phyloP scores from a whole-genome alignment of 495 filamentous ascomycete species.

The Neurospora cerealis region DNA sequence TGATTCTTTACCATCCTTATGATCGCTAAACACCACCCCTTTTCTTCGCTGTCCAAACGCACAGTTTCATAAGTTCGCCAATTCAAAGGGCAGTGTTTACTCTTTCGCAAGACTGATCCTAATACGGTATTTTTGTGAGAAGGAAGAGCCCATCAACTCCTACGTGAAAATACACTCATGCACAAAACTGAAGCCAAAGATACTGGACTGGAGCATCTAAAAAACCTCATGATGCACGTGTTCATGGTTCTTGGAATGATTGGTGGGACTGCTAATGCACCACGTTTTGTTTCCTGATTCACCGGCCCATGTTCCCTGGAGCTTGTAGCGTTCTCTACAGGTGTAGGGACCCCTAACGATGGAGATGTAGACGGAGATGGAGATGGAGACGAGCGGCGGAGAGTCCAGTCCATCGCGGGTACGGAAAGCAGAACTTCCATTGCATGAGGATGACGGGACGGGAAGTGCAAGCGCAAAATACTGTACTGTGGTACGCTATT shows the following conservation, averaged over 20 bases:
- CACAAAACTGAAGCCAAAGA: not conserved
- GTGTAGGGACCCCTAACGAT: not conserved
- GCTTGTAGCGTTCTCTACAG: not conserved
- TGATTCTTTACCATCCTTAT: not conserved
- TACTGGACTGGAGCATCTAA: not conserved
- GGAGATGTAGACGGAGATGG: not conserved
- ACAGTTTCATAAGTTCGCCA: not conserved
- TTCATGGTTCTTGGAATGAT: not conserved
- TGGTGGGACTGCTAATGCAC: not conserved
- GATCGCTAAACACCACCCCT: not conserved
- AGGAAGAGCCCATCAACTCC: not conserved
- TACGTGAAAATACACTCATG: not conserved
- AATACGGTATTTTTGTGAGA: not conserved
- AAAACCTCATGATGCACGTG: not conserved
- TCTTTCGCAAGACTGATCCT: not conserved
- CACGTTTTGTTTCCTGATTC: conserved; percentile 1
- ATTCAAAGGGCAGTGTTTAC: not conserved
- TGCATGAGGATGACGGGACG: not conserved
- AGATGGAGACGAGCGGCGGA: not conserved
- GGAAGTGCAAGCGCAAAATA: not conserved
- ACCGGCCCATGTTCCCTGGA: conserved; percentile 1
- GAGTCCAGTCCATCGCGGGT: not conserved
- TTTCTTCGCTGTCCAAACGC: not conserved
- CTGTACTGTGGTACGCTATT: not conserved
- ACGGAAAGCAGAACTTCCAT: not conserved